Conservation (phyloP, 139 green algal genomes). For the Astrephomene gubernaculifera region DNA sequence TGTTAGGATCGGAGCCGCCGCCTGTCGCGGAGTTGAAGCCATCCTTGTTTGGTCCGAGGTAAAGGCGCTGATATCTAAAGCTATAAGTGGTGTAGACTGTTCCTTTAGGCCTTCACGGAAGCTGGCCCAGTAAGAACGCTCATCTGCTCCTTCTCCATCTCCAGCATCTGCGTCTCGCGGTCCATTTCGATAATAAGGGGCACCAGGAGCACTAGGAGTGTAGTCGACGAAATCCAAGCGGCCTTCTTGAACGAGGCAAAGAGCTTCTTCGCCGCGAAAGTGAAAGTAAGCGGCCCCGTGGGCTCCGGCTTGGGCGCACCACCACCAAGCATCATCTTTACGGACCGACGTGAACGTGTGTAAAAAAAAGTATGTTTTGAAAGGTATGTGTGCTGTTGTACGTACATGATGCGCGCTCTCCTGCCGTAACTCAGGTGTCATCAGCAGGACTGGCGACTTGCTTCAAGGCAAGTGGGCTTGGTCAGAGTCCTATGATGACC, state of each 20-base stretch:
- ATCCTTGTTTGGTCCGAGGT: neutral
- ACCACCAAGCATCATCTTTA: conserved; percentile 20
- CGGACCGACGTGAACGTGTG: too few species aligned
- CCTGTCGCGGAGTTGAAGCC: neutral
- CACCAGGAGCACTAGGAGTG: conserved; percentile 90
- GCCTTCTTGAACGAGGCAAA: conserved; percentile 87
- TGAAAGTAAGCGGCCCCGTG: conserved; percentile 10
- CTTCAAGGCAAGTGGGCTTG: too few species aligned
- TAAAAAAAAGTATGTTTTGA: too few species aligned
- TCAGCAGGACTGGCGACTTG: too few species aligned
- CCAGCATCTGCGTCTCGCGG: conserved; percentile 89
- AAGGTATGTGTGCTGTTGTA: too few species aligned
- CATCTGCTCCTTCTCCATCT: conserved; percentile 88
- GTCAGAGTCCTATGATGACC: too few species aligned
- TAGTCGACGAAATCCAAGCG: conserved; percentile 91
- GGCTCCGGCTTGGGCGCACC: conserved; percentile 33
- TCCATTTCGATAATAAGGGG: conserved; percentile 99
- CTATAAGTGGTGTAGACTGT: neutral
- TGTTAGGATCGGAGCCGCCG: neutral
- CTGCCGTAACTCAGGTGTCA: too few species aligned
- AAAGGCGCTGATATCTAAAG: neutral
- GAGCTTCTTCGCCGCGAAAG: conserved; percentile 61
- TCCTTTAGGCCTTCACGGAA: conserved; percentile 31
- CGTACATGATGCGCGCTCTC: too few species aligned
- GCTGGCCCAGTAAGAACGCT: conserved; percentile 65